phyloP scores from a whole-genome alignment of 352 stramenopile genomes.

The Globisporangium yorkense region DNA sequence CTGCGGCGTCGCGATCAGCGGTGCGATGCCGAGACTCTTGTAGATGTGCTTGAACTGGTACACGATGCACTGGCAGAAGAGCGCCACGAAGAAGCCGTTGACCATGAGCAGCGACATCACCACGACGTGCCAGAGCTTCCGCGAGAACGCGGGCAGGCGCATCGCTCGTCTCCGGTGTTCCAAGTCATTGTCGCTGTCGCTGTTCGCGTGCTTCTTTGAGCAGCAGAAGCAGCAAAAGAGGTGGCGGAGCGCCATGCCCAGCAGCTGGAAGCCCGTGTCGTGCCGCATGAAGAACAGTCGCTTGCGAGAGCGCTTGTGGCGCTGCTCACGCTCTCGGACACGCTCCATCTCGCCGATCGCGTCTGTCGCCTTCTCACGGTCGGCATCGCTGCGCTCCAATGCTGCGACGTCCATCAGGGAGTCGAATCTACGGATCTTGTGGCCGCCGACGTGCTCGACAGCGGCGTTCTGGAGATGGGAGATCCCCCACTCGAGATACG shows the following conservation, averaged over 20 bases:
- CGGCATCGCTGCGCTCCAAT: constrained; percentile 11
- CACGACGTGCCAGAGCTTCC: constrained; percentile 52
- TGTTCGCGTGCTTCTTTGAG: not conserved
- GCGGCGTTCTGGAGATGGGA: constrained; percentile 21
- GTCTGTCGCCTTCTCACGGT: constrained; percentile 17
- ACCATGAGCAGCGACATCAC: constrained; percentile 64
- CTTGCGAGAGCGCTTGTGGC: constrained; percentile 1
- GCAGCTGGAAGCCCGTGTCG: constrained; percentile 28
- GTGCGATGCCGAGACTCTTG: constrained; percentile 12
- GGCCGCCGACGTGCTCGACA: constrained; percentile 10
- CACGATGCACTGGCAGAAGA: constrained; percentile 52
- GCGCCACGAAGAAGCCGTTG: constrained; percentile 63
- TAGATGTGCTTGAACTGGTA: constrained; percentile 33
- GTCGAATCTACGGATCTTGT: constrained; percentile 4
- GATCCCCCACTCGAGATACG: constrained; percentile 33
- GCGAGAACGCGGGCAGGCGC: constrained; percentile 41
- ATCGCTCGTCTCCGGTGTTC: not conserved
- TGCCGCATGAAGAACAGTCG: constrained; percentile 2
- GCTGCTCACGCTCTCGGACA: constrained; percentile 8
- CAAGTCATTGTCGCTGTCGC: not conserved
- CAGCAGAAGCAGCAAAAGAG: not conserved
- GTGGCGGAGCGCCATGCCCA: constrained; percentile 9
- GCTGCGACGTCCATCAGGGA: constrained; percentile 16
- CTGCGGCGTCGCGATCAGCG: constrained; percentile 22
- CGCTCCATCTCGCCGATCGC: constrained; percentile 21